Evolutionary conservation across 192 early-diverging fungal genomes (phyloP).

Genomic region (Entomortierella chlamydospora): DNA sequence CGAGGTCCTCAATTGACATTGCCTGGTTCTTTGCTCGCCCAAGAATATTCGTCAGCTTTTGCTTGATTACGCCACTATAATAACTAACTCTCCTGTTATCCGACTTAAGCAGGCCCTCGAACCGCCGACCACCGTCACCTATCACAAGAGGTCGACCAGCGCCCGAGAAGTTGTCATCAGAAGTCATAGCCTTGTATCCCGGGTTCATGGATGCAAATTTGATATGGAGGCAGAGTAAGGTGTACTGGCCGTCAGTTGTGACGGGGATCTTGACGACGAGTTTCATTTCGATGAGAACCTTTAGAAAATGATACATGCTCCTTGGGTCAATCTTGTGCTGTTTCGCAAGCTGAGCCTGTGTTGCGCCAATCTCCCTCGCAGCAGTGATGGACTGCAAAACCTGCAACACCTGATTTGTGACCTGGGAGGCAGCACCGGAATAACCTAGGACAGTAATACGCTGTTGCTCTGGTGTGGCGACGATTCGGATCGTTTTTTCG

Average conservation of each 20-base stretch:
- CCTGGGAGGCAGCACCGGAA: constrained; percentile 32
- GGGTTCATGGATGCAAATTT: constrained; percentile 63
- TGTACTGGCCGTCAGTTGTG: constrained; percentile 63
- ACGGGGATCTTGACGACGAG: constrained; percentile 76
- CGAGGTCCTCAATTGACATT: constrained; percentile 67
- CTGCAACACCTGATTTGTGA: constrained; percentile 39
- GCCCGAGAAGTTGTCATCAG: constrained; percentile 17
- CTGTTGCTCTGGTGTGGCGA: constrained; percentile 33
- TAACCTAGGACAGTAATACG: constrained; percentile 54
- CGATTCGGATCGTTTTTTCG: constrained; percentile 54
- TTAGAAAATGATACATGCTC: constrained; percentile 72
- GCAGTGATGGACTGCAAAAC: constrained; percentile 61
- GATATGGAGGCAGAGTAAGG: constrained; percentile 68
- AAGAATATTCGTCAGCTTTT: constrained; percentile 66
- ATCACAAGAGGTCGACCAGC: constrained; percentile 14
- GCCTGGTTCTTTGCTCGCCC: constrained; percentile 59
- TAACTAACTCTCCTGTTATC: constrained; percentile 55
- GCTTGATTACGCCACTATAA: constrained; percentile 67
- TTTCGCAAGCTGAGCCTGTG: constrained; percentile 69
- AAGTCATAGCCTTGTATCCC: constrained; percentile 58
- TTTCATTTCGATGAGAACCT: constrained; percentile 57
- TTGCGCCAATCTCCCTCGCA: constrained; percentile 60
- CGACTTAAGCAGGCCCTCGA: constrained; percentile 24
- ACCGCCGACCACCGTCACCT: constrained; percentile 5
- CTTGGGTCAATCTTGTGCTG: constrained; percentile 66